Evolutionary conservation across 306 rosid species (phyloP).

Genomic region (Cercis canadensis): DNA sequence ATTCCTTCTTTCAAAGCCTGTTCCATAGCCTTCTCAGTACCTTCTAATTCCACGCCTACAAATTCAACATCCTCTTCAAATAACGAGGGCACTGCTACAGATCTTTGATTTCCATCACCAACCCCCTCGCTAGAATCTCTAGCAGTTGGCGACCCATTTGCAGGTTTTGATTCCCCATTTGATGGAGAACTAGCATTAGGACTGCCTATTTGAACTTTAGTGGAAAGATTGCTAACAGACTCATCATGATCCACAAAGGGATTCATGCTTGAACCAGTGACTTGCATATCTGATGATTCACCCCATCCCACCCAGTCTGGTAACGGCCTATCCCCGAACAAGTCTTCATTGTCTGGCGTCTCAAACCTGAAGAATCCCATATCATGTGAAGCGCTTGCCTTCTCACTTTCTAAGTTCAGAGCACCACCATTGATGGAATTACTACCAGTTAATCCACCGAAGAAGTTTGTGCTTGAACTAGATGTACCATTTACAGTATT

Average conservation of each 20-base stretch:
- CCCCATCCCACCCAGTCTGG: slow-evolving; percentile 99
- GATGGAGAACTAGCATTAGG: slow-evolving; percentile 52
- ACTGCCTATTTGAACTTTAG: slow-evolving; percentile 50
- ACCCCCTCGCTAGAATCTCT: slow-evolving; percentile 54
- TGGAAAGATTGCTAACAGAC: slow-evolving; percentile 43
- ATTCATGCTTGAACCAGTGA: slow-evolving; percentile 69
- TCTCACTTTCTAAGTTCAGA: slow-evolving; percentile 52
- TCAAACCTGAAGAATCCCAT: slow-evolving; percentile 88
- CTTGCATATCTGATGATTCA: slow-evolving; percentile 73
- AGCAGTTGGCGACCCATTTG: slow-evolving; percentile 69
- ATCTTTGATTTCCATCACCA: slow-evolving; percentile 57
- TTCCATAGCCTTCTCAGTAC: slow-evolving; percentile 96
- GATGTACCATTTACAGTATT: slow-evolving; percentile 59
- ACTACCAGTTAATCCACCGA: slow-evolving; percentile 55
- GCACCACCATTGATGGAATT: slow-evolving; percentile 54
- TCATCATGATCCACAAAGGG: slow-evolving; percentile 78
- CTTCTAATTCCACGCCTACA: slow-evolving; percentile 93
- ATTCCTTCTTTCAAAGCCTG: slow-evolving; percentile 98
- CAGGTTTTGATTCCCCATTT: slow-evolving; percentile 51
- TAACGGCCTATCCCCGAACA: slow-evolving; percentile 75
- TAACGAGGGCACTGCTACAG: slow-evolving; percentile 71
- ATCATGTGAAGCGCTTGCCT: slow-evolving; percentile 59
- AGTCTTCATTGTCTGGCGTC: slow-evolving; percentile 67
- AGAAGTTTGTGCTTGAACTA: slow-evolving; percentile 56
- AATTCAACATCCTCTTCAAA: slow-evolving; percentile 97